These are phyloP conservation scores for Sphenostylis stenocarpa DNA, from an alignment of 306 rosid species.

Conservation along the genomic window DNA sequence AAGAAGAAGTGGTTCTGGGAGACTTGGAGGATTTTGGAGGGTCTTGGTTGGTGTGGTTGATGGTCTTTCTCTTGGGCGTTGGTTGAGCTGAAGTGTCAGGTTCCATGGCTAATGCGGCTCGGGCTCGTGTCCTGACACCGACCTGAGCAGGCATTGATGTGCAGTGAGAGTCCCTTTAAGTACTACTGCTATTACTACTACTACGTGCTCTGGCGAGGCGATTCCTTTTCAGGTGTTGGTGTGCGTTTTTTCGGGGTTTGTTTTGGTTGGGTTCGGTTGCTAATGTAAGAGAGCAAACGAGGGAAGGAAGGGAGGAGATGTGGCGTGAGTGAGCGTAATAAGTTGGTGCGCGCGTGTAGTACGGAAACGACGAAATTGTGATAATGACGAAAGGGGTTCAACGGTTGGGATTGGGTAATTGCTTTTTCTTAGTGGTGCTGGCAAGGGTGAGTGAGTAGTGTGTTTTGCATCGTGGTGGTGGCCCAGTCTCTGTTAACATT, in stretches of 20 bases:
- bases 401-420: constrained; percentile 55
- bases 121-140: constrained; percentile 60
- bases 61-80: constrained; percentile 48
- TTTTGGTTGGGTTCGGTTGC: constrained; percentile 32
- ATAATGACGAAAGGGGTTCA: constrained; percentile 35
- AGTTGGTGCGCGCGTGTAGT: constrained; percentile 39
- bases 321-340: constrained; percentile 24
- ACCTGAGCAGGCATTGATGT: constrained; percentile 51
- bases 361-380: constrained; percentile 44
- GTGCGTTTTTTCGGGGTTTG: constrained; percentile 30
- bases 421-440: constrained; percentile 46
- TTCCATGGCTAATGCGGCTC: constrained; percentile 50
- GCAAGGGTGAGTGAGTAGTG: not conserved
- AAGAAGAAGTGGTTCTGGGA: constrained; percentile 1
- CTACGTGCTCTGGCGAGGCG: constrained; percentile 25
- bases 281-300: constrained; percentile 30
- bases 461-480: constrained; percentile 36
- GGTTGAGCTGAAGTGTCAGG: constrained; percentile 20
- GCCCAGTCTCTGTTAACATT: constrained; percentile 66
- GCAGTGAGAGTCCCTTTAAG: constrained; percentile 20
- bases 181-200: not conserved
- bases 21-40: constrained; percentile 27
- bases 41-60: constrained; percentile 10
- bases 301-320: not conserved
- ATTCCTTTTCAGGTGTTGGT: constrained; percentile 24